Percentiles rank a stretch among this genome's conserved stretches.
Conservation (phyloP, 192 early-diverging fungal genomes). For the Allomyces javanicus region DNA sequence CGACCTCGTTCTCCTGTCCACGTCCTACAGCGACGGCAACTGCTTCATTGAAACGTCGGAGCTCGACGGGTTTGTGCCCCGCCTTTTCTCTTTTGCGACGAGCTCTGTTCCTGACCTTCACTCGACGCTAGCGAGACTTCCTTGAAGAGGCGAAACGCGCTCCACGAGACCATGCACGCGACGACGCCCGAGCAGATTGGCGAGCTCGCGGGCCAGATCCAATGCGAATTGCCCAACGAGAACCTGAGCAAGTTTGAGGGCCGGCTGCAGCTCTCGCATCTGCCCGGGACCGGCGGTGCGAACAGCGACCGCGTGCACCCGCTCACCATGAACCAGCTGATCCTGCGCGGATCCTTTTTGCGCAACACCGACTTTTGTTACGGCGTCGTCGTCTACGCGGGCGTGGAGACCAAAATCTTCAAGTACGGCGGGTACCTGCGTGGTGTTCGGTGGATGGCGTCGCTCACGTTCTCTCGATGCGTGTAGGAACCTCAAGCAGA, state of each 20-base stretch:
- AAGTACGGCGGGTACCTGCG: neutral
- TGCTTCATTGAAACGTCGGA: slow-evolving; percentile 38
- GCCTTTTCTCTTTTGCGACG: too few relatives aligned
- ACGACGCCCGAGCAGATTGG: neutral
- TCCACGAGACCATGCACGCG: slow-evolving; percentile 3
- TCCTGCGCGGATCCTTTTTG: slow-evolving; percentile 67
- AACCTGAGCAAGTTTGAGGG: slow-evolving; percentile 25
- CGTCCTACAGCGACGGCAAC: slow-evolving; percentile 27
- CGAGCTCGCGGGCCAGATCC: slow-evolving; percentile 12
- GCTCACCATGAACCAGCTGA: slow-evolving; percentile 56
- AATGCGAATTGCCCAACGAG: slow-evolving; percentile 34
- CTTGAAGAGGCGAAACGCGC: slow-evolving; percentile 24
- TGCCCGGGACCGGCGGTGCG: neutral
- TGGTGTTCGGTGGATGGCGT: too few relatives aligned
- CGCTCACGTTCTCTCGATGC: slow-evolving; percentile 38
- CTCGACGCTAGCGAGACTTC: slow-evolving; percentile 24
- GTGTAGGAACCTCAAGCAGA: slow-evolving; percentile 36
- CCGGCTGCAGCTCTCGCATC: neutral
- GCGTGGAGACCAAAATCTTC: slow-evolving; percentile 33
- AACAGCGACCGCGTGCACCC: slow-evolving; percentile 21
- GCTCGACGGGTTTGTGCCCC: slow-evolving; percentile 18
- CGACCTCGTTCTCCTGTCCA: slow-evolving; percentile 23
- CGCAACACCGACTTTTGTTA: slow-evolving; percentile 62
- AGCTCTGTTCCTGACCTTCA: too few relatives aligned
- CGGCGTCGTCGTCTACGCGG: slow-evolving; percentile 49